phyloP scores from a whole-genome alignment of 371 early-diverging fungal genomes.

The Mortierella polycephala region DNA sequence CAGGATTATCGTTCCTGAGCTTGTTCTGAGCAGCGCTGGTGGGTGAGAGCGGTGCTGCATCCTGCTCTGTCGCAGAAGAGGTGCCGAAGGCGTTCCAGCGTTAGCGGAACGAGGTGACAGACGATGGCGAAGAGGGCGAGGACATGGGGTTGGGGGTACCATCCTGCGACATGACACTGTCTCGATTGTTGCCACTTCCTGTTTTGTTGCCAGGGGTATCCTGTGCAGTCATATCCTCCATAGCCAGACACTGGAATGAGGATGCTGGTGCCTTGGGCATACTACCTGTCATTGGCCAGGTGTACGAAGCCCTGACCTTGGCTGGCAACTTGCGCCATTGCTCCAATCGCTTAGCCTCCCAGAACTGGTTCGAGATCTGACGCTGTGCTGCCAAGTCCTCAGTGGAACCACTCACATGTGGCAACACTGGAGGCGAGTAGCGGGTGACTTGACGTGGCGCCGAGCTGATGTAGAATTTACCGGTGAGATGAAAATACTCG shows the following conservation, averaged over 20 bases:
- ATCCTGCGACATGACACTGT: conserved; percentile 53
- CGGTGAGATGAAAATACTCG: conserved; percentile 74
- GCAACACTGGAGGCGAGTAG: conserved; percentile 70
- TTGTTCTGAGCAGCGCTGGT: conserved; percentile 10
- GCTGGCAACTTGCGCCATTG: conserved; percentile 69
- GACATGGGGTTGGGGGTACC: conserved; percentile 30
- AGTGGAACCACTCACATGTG: conserved; percentile 35
- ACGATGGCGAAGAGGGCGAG: conserved; percentile 48
- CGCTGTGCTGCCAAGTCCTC: conserved; percentile 41
- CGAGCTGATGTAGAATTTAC: conserved; percentile 78
- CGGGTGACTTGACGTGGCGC: conserved; percentile 80
- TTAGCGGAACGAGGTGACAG: conserved; percentile 46
- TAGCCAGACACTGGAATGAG: conserved; percentile 66
- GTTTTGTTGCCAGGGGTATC: conserved; percentile 5
- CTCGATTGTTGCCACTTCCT: conserved; percentile 16
- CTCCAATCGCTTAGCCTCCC: conserved; percentile 72
- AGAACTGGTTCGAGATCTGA: conserved; percentile 66
- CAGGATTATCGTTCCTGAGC: conserved; percentile 47
- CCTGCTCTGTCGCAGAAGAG: background rate
- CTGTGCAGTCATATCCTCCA: conserved; percentile 58
- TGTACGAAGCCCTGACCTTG: conserved; percentile 68
- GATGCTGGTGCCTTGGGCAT: conserved; percentile 57
- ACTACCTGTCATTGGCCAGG: conserved; percentile 80
- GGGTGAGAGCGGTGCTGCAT: conserved; percentile 19
- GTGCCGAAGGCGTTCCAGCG: conserved; percentile 34